Conservation (phyloP, 179 eudicot species). For the Sideroxylon spinosum region DNA sequence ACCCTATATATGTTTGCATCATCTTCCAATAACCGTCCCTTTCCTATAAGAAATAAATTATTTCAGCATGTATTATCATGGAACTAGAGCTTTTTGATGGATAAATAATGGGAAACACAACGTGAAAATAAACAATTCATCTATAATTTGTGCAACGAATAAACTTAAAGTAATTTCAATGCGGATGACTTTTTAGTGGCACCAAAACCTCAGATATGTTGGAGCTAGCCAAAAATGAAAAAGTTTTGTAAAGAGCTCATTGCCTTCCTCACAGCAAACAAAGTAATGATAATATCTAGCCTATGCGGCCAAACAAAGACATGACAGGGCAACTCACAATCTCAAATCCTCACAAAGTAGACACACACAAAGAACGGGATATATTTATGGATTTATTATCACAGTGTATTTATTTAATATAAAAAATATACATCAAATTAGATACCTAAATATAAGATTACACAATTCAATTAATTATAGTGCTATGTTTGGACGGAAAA, state of each 20-base stretch:
- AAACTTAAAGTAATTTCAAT: no score
- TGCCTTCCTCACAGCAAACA: not conserved
- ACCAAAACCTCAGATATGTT: no score
- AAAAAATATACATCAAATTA: no score
- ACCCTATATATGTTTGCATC: constrained; percentile 84
- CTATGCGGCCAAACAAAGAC: not conserved
- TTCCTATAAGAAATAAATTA: constrained; percentile 42
- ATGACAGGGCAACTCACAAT: not conserved
- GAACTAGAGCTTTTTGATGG: not conserved
- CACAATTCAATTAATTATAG: no score
- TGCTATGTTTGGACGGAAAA: no score
- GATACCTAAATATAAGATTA: no score
- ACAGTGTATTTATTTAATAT: no score
- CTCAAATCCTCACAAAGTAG: not conserved
- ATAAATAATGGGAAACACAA: not conserved
- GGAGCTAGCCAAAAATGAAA: not conserved
- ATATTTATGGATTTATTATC: no score
- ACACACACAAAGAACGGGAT: no score
- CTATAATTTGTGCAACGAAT: no score
- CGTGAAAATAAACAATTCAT: not conserved
- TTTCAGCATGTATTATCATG: not conserved
- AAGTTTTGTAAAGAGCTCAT: not conserved
- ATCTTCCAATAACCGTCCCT: constrained; percentile 81
- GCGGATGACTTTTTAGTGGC: no score
- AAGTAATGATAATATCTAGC: not conserved